Evolutionary conservation across 768 basidiomycete genomes (phyloP).

Genomic region (Boletus sp.): DNA sequence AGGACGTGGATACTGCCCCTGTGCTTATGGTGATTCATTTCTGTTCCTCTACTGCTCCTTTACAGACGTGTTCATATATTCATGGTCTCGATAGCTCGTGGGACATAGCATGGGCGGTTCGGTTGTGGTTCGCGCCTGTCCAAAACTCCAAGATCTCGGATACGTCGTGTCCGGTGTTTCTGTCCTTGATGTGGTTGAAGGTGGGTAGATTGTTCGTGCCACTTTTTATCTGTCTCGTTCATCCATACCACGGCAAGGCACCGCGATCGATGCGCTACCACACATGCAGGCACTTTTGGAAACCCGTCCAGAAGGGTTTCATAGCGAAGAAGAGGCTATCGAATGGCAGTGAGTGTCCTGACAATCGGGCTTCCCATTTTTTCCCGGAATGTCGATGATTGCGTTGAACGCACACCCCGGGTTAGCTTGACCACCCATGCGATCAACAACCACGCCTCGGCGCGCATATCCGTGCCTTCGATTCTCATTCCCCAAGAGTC

Average conservation of each 20-base stretch:
- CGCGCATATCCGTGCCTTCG: constrained; percentile 84
- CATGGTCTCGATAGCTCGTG: constrained; percentile 52
- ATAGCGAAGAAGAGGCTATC: constrained; percentile 78
- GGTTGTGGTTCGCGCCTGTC: constrained; percentile 71
- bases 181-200: constrained; percentile 89
- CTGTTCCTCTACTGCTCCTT: neutral
- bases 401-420: neutral
- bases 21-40: constrained; percentile 56
- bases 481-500: constrained; percentile 55
- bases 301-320: constrained; percentile 82
- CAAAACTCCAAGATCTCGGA: constrained; percentile 59
- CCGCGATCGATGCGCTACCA: constrained; percentile 89
- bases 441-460: constrained; percentile 77
- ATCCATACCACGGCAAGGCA: constrained; percentile 46
- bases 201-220: constrained; percentile 34
- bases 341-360: constrained; percentile 85
- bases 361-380: neutral
- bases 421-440: constrained; percentile 73
- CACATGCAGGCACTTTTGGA: constrained; percentile 89
- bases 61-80: neutral
- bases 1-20: constrained; percentile 59
- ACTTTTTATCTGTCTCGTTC: neutral
- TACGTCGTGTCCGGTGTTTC: constrained; percentile 75
- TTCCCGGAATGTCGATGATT: neutral
- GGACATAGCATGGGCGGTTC: constrained; percentile 98